Base-by-base conservation (phyloP, 768 basidiomycete genomes). In the Russula olivacea region DNA sequence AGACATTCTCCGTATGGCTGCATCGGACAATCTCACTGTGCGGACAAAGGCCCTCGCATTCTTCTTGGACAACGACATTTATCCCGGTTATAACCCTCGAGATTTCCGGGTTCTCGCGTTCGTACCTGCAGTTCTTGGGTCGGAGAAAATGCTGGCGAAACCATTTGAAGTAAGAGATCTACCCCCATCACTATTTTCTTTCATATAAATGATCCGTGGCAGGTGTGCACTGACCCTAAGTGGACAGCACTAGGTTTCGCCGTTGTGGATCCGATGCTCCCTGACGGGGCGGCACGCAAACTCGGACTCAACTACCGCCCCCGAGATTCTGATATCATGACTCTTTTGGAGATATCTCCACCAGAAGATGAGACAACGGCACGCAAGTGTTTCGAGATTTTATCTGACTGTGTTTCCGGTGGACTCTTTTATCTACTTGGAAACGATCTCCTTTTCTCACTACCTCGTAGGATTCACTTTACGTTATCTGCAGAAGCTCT, bases 211-310 rank as follows among this genome's bases (percentile, higher is more conserved):
- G 51, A 9, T 40, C n/a, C n/a, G 28, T n/a, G 47, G 14, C 63
- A 94, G 87, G 89, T 93, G 0, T 93, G 86, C 70, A 80, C 83
- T 7, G 81, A 82, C 59, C 71, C 78, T 0, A 82, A 85, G 28
- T 93, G 89, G 80, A 80, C 85, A 1, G 72, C 76, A 0, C 77
- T 98, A n/a, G 92, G 93, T 2, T 95, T 95, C 72, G 72, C 82
- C 9, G 79, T 89, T 2, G 78, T 91, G 1, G 80, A 86, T 53
- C 79, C 82, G 9, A 73, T 68, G 28, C 73, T 84, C 62, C 79
- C 77, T 25, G 73, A 76, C 6, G 83, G 87, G 61, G 82, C 81
- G 1, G 69, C 80, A 2, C 68, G 73, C 10, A 93, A 91, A 69
- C 75, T 97, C 41, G 83, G 86, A 63, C 77, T 98, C 14, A 76